A percentile compares a stretch with the other conserved stretches of the same genome.
phyloP scores from a whole-genome alignment of 2,329 filamentous ascomycete species.

The Sporothrix humicola region DNA sequence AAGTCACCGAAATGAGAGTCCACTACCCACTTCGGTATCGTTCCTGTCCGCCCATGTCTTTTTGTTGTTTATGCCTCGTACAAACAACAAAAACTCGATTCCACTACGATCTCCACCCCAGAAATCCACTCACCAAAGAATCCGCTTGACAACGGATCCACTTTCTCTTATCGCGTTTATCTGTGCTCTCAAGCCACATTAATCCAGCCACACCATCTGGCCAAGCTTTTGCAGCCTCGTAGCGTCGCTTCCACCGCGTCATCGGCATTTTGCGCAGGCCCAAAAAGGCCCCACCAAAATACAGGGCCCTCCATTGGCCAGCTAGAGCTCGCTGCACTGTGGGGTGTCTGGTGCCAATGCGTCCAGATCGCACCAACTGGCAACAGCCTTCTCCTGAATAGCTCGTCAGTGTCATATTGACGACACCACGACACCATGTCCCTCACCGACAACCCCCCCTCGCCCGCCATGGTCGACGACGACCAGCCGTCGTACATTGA shows the following conservation, averaged over 20 bases:
- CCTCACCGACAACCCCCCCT: neutral
- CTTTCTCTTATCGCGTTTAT: neutral
- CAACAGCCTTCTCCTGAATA: neutral
- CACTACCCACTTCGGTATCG: neutral
- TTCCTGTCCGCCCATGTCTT: neutral
- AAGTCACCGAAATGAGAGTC: conserved; percentile 12
- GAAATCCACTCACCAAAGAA: too few relatives aligned
- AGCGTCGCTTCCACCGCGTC: conserved; percentile 25
- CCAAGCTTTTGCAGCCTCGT: conserved; percentile 8
- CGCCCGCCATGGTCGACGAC: conserved; percentile 42
- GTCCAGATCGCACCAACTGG: neutral
- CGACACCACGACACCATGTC: neutral
- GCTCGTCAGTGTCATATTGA: neutral
- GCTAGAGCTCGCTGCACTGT: neutral
- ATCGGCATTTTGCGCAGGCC: neutral
- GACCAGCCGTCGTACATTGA: conserved; percentile 84
- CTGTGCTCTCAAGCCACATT: neutral
- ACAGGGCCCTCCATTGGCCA: neutral
- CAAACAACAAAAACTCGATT: neutral
- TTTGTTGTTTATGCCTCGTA: conserved; percentile 9
- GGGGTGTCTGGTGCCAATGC: too few relatives aligned
- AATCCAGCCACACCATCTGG: neutral
- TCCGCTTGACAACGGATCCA: too few relatives aligned
- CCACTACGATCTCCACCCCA: conserved; percentile 1
- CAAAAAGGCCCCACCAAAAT: neutral